These are phyloP conservation scores for Euphorbia corollata DNA, from an alignment of 441 rosid genomes.

Conservation along the genomic window DNA sequence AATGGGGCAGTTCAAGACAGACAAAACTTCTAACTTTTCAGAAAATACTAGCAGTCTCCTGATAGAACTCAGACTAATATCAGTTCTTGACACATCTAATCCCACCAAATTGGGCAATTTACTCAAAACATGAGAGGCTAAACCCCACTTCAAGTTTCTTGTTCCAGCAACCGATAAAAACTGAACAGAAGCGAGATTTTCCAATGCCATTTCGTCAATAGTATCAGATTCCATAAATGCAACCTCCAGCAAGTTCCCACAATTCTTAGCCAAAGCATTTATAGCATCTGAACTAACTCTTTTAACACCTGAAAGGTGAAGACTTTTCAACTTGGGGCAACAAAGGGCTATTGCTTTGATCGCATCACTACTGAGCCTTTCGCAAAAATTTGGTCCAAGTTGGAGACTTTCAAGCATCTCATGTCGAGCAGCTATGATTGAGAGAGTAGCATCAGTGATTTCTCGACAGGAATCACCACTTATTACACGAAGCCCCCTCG, in stretches of 20 bases:
- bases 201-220: constrained; percentile 40
- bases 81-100: constrained; percentile 47
- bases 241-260: constrained; percentile 31
- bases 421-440: constrained; percentile 41
- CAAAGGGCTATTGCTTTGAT: constrained; percentile 41
- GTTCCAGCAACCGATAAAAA: constrained; percentile 46
- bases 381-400: constrained; percentile 39
- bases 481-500: constrained; percentile 35
- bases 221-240: constrained; percentile 37
- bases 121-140: constrained; percentile 32
- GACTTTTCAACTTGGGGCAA: constrained; percentile 37
- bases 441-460: constrained; percentile 42
- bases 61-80: constrained; percentile 31
- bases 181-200: constrained; percentile 32
- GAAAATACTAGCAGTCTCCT: constrained; percentile 28
- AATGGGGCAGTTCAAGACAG: constrained; percentile 38
- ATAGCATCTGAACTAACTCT: constrained; percentile 42
- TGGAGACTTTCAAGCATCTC: constrained; percentile 40
- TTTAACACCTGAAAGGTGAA: constrained; percentile 42
- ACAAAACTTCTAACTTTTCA: constrained; percentile 31
- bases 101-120: constrained; percentile 37
- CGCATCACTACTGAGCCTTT: constrained; percentile 43
- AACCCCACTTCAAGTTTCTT: constrained; percentile 39
- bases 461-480: constrained; percentile 38
- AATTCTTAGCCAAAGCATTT: constrained; percentile 36